Evolutionary conservation across 805 yeast species (phyloP).

Genomic region (Metschnikowia arizonensis): DNA sequence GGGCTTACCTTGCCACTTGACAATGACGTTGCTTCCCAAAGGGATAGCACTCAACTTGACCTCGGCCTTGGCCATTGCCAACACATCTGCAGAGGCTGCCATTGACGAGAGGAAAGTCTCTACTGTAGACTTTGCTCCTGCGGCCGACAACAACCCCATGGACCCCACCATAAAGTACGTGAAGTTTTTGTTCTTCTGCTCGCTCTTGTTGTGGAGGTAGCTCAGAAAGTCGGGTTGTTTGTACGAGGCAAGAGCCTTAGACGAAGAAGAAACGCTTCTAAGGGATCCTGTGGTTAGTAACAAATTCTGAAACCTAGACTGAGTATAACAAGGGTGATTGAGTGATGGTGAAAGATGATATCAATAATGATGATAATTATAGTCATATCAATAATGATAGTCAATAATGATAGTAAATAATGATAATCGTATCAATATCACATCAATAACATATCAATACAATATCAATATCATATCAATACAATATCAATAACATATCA

Average conservation of each 20-base stretch:
- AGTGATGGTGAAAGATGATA: neutral
- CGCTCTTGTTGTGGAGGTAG: constrained; percentile 70
- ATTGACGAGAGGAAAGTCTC: constrained; percentile 87
- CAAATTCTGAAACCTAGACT: too few relatives aligned
- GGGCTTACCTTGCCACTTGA: constrained; percentile 99
- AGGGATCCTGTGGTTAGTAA: constrained; percentile 32
- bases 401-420: too few relatives aligned
- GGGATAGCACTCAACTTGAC: constrained; percentile 92
- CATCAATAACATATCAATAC: too few relatives aligned
- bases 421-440: too few relatives aligned
- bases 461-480: too few relatives aligned
- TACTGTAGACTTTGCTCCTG: constrained; percentile 94
- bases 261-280: constrained; percentile 50
- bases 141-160: constrained; percentile 83
- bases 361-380: too few relatives aligned
- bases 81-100: constrained; percentile 98
- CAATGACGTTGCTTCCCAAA: constrained; percentile 95
- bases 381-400: too few relatives aligned
- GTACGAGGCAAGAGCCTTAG: constrained; percentile 66
- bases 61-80: constrained; percentile 99
- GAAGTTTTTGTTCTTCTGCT: constrained; percentile 71
- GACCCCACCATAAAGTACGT: constrained; percentile 98
- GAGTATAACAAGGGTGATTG: too few relatives aligned
- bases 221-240: constrained; percentile 87
- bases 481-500: too few relatives aligned